phyloP scores from a whole-genome alignment of 2,329 filamentous ascomycete genomes.

The Neofusicoccum parvum region DNA sequence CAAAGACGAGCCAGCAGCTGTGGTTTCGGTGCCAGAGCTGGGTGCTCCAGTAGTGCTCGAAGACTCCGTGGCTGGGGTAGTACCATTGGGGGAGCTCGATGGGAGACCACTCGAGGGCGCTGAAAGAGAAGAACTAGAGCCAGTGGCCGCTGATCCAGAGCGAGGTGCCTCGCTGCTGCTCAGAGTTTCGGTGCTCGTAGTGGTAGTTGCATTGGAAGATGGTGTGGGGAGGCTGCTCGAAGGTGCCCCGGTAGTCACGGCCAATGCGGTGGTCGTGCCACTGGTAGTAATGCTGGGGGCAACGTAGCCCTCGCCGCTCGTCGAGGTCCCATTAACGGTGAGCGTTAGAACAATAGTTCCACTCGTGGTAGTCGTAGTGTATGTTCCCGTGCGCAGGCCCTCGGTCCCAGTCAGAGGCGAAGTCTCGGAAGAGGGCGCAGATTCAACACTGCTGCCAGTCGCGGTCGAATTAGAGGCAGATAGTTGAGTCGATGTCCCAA shows the following conservation, averaged over 20 bases:
- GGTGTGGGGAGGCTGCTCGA: not conserved
- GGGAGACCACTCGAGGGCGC: not conserved
- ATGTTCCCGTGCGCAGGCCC: not conserved
- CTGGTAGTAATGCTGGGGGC: not conserved
- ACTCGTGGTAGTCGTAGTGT: not conserved
- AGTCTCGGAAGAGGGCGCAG: not conserved
- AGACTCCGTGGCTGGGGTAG: not conserved
- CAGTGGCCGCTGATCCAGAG: not conserved
- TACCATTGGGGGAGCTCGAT: not conserved
- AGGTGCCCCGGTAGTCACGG: not conserved
- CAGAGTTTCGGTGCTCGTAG: not conserved
- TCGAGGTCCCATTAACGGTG: not conserved
- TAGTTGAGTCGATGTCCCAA: not conserved
- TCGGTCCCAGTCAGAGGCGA: not conserved
- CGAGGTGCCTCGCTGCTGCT: not conserved
- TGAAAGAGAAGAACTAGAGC: not conserved
- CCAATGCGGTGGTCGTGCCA: not conserved
- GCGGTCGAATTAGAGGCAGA: not conserved
- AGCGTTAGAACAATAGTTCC: not conserved
- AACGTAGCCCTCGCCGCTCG: not conserved
- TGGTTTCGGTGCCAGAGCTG: not conserved
- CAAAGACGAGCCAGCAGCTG: not conserved
- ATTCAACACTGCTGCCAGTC: not conserved
- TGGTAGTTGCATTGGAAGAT: not conserved
- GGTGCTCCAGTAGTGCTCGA: not conserved